Evolutionary conservation across 2,329 filamentous ascomycete genomes (phyloP).

Genomic region (Scedosporium dehoogii): DNA sequence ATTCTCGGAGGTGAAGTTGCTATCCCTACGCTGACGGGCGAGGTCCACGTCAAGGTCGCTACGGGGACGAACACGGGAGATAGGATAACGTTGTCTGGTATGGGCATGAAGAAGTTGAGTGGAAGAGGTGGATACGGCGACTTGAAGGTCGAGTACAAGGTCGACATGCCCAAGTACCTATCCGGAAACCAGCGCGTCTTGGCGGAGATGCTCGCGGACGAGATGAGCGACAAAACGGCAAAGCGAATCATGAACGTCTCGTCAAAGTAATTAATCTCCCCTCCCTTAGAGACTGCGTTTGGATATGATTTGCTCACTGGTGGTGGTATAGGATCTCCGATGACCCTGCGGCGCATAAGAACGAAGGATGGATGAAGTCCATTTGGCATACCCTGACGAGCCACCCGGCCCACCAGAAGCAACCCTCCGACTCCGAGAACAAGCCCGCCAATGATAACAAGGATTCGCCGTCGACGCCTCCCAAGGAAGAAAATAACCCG

Average conservation of each 20-base stretch:
- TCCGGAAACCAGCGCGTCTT: conserved; percentile 86
- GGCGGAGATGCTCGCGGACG: conserved; percentile 90
- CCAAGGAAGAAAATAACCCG: neutral
- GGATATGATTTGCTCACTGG: neutral
- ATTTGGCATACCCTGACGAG: conserved; percentile 91
- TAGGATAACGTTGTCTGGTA: conserved; percentile 75
- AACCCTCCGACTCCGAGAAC: conserved; percentile 16
- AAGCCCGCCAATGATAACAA: conserved; percentile 14
- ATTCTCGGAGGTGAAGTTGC: conserved; percentile 82
- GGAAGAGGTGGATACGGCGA: conserved; percentile 64
- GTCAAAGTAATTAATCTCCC: conserved; percentile 30
- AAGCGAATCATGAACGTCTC: conserved; percentile 82
- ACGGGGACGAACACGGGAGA: conserved; percentile 92
- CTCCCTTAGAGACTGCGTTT: neutral
- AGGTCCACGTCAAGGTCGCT: conserved; percentile 81
- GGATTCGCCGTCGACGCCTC: conserved; percentile 11
- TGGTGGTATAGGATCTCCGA: conserved; percentile 11
- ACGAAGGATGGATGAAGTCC: conserved; percentile 85
- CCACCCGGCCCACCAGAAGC: conserved; percentile 46
- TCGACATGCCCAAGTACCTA: conserved; percentile 90
- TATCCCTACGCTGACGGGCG: conserved; percentile 81
- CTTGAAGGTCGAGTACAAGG: conserved; percentile 86
- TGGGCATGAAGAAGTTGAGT: conserved; percentile 85
- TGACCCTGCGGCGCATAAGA: conserved; percentile 49
- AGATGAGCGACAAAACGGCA: conserved; percentile 86